Base-by-base conservation (phyloP, 495 filamentous ascomycete species). In the Aspergillus mulundensis region DNA sequence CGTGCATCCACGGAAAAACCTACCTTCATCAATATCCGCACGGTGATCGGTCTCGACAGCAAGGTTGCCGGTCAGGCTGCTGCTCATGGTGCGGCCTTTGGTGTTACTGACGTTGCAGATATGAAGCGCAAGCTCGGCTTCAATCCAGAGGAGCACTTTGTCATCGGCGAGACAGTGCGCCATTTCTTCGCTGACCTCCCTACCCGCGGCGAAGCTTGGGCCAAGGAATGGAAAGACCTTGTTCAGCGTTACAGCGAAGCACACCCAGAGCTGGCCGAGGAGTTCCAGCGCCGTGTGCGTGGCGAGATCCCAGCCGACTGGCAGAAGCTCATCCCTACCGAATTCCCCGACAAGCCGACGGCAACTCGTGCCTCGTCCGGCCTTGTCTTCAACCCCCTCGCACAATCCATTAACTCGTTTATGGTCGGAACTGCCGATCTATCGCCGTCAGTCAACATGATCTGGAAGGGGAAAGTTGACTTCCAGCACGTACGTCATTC, bases 371-470 rank as follows among this genome's bases (percentile, higher is more conserved):
- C 73, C 20, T 75, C 80, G 1, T 69, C 76, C 2, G 80, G 78
- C 6, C 61, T 79, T 1, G 72, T 82, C 5, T 78, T 74, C 56
- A 80, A 80, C 52, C 77, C 78, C 0, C 62, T 85, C 15, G 75
- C 75, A 2, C 58, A 74, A 30, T 65, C 76, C 7, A 50, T 81
- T 8, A 64, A 69, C 14, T 74, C 66, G 21, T 77, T 85, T 62
- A 81, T 85, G 75, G 77, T 83, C 20, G 82, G 81, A 6, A 82
- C 80, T 0, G 82, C 82, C 5, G 82, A 86, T 60, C 67, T 86
- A 16, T 75, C 80, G 0, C 80, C 80, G 7, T 82, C 79, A 0
- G 79, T 83, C 4, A 78, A 82, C 66, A 81, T 82, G 77, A 72
- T 70, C 38, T 84, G 75, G 76, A 68, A 74, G n/a, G 75, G 64